These are phyloP conservation scores for Dactylellina cionopaga DNA, from an alignment of 2,329 filamentous ascomycete genomes.

Conservation along the genomic window DNA sequence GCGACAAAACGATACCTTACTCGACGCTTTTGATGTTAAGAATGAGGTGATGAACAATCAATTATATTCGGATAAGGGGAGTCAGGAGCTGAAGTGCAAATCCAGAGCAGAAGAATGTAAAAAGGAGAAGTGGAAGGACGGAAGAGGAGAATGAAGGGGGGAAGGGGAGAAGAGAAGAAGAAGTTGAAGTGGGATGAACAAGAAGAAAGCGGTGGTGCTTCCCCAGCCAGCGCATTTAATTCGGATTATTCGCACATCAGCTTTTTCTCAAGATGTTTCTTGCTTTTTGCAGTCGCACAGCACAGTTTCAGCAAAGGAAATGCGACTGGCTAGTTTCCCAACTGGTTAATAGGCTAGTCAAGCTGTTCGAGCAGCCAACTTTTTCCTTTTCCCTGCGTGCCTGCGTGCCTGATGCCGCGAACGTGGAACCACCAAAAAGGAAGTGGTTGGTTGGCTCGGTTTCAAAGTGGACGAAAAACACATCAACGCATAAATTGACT, in stretches of 20 bases:
- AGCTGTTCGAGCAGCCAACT: neutral
- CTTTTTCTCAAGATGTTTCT: neutral
- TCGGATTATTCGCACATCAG: neutral
- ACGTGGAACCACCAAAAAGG: neutral
- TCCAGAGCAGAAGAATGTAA: neutral
- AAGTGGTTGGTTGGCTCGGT: conserved; percentile 14
- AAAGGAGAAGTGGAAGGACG: neutral
- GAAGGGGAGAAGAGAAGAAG: neutral
- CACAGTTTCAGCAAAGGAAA: neutral
- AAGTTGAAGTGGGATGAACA: neutral
- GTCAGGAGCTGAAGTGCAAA: neutral
- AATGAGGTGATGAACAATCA: neutral
- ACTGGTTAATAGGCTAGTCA: neutral
- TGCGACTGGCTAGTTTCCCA: neutral
- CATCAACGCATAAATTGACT: neutral
- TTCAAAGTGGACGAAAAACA: neutral
- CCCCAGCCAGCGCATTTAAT: conserved; percentile 50
- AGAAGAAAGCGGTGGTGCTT: neutral
- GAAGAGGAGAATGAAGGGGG: neutral
- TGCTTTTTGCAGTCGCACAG: neutral
- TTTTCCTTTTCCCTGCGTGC: neutral
- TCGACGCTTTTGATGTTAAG: neutral
- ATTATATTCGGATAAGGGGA: neutral
- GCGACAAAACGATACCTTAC: no score
- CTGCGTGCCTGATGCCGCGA: neutral